Conservation (phyloP, 768 basidiomycete species). For the Russula compacta region DNA sequence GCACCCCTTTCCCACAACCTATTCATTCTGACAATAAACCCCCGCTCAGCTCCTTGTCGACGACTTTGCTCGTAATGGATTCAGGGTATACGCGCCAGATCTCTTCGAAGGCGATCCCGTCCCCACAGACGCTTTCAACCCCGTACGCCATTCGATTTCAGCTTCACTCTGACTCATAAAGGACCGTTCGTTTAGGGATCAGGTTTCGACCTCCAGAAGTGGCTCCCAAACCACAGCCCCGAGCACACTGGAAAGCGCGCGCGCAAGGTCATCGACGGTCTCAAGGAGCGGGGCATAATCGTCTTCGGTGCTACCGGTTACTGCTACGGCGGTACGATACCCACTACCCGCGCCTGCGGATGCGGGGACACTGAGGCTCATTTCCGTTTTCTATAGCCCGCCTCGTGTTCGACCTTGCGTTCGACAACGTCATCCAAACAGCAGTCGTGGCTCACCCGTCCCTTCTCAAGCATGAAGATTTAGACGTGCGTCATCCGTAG, state of each 20-base stretch:
- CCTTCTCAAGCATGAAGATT: constrained; percentile 30
- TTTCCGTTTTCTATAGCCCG: neutral
- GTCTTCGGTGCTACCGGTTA: constrained; percentile 25
- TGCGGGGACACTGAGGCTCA: neutral
- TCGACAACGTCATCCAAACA: constrained; percentile 32
- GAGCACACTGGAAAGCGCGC: constrained; percentile 17
- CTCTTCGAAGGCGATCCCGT: constrained; percentile 24
- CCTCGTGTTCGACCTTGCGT: constrained; percentile 30
- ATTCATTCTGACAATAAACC: neutral
- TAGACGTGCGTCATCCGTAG: constrained; percentile 26
- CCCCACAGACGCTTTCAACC: constrained; percentile 15
- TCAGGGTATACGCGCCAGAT: constrained; percentile 20
- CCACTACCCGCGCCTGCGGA: no score
- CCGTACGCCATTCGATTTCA: constrained; percentile 9
- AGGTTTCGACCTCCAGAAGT: neutral
- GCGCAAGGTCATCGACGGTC: constrained; percentile 22
- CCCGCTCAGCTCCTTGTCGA: constrained; percentile 34
- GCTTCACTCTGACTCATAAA: neutral
- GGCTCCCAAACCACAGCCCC: constrained; percentile 18
- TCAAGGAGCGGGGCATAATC: constrained; percentile 27
- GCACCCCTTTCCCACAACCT: no score
- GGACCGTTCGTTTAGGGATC: neutral
- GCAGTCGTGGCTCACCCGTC: constrained; percentile 41
- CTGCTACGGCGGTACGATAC: constrained; percentile 22
- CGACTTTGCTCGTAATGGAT: constrained; percentile 35